Base-by-base conservation (phyloP, 805 yeast genomes). In the Babjeviella inositovora region DNA sequence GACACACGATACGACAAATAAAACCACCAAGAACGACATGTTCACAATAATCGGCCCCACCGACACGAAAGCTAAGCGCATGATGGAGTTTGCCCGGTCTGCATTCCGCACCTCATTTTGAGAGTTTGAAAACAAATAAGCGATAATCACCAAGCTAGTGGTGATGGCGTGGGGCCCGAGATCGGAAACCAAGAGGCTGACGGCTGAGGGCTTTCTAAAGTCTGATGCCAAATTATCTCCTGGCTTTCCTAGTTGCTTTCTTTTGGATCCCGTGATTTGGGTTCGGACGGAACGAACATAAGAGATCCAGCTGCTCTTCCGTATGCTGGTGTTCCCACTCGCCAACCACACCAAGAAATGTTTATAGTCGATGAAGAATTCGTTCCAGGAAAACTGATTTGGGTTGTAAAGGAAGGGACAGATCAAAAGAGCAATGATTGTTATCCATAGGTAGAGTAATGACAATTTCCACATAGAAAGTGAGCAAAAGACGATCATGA, bases 341-440 rank as follows among this genome's bases (percentile, higher is more conserved):
- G 54, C 49, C 26, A 70, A 41, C 70, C 70, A 64, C 17, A 34
- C 38, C 25, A 74, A 43, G 31, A 56, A 70, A 25, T 54, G 57
- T 26, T 58, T 53, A 43, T 76, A 76, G 43, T 77, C 87, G 25
- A 72, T 45, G 36, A 77, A 74, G 39, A 71, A 77, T 31, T 75
- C 85, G 6, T 50, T 50, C 50, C 72, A 68, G 4, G 70, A 60
- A 33, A 72, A 76, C 36, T 77, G 87, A 41, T 75, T 77, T 1
- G 90, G 87, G 39, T 77, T 77, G 49, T 69, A 77, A 19, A 76
- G 43, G 34, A 72, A 73, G 5, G 90, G 90, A 3, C 84, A 71
- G 28, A 73, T 47, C 28, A 74, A 56, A 43, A 77, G 53, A 0
- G 82, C 73, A 9, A 64, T 38, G 14, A 73, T 59, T 0, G 82